Evolutionary conservation across 169 alveolate species (phyloP).

Genomic region (Plasmodium fragile): DNA sequence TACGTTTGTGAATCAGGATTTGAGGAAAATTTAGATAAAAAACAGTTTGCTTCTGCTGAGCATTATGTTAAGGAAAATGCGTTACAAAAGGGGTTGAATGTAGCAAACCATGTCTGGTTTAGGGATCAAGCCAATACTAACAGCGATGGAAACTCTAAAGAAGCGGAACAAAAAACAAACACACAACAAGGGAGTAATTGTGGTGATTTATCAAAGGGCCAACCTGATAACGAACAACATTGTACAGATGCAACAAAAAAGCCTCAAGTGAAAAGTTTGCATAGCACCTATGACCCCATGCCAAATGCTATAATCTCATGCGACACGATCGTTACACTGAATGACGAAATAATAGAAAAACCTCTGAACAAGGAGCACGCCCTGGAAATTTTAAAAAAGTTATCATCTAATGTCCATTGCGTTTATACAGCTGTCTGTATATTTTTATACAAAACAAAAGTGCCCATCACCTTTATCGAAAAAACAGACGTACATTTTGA

Average conservation of each 20-base stretch:
- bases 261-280: not conserved
- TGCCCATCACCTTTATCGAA: slow-evolving; percentile 75
- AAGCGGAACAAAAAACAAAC: not conserved
- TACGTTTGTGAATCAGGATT: slow-evolving; percentile 79
- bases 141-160: not conserved
- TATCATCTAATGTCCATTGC: slow-evolving; percentile 69
- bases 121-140: slow-evolving; percentile 20
- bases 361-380: slow-evolving; percentile 82
- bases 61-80: slow-evolving; percentile 84
- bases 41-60: slow-evolving; percentile 73
- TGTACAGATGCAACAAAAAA: not conserved
- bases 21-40: slow-evolving; percentile 83
- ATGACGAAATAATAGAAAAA: slow-evolving; percentile 82
- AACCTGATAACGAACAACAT: not conserved
- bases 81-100: slow-evolving; percentile 80
- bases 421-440: slow-evolving; percentile 83
- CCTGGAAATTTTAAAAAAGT: slow-evolving; percentile 67
- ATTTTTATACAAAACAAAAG: slow-evolving; percentile 69
- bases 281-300: slow-evolving; percentile 47
- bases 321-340: slow-evolving; percentile 81
- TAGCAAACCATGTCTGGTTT: slow-evolving; percentile 79
- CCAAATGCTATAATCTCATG: slow-evolving; percentile 63
- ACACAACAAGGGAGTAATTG: not conserved
- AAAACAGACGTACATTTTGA: slow-evolving; percentile 78
- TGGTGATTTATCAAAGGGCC: not conserved